Conservation (phyloP, 768 basidiomycete genomes). For the Rhizopogon roseolus region DNA sequence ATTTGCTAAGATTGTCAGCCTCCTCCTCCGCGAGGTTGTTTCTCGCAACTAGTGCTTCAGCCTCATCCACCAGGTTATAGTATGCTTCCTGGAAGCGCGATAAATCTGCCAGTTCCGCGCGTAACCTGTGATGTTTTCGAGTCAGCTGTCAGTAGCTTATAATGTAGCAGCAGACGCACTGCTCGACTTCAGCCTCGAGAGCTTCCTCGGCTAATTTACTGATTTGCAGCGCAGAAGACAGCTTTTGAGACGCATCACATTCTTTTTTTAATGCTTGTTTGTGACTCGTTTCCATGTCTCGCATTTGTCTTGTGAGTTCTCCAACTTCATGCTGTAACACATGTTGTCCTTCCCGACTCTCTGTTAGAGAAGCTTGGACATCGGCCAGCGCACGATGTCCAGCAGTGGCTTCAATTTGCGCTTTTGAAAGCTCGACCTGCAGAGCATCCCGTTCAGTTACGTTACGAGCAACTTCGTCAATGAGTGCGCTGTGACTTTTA, state of each 20-base stretch:
- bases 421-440: constrained; percentile 34
- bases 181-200: constrained; percentile 61
- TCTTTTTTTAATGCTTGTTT: constrained; percentile 40
- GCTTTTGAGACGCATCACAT: constrained; percentile 38
- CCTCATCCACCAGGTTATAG: constrained; percentile 54
- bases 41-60: constrained; percentile 57
- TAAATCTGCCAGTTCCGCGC: constrained; percentile 50
- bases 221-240: constrained; percentile 49
- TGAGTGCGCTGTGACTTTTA: constrained; percentile 13
- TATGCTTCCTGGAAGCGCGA: constrained; percentile 73
- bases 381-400: constrained; percentile 14
- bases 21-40: constrained; percentile 82
- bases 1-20: constrained; percentile 63
- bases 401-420: constrained; percentile 32
- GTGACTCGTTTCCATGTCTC: constrained; percentile 28
- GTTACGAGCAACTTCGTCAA: constrained; percentile 35
- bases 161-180: constrained; percentile 39
- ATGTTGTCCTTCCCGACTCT: constrained; percentile 15
- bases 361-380: constrained; percentile 16
- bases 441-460: constrained; percentile 39
- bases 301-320: constrained; percentile 20
- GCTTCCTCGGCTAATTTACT: constrained; percentile 62
- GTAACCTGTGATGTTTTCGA: constrained; percentile 26
- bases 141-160: constrained; percentile 27
- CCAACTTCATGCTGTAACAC: constrained; percentile 22